A percentile compares a stretch with the other conserved stretches of the same genome.
Evolutionary conservation across 148 eudicot species (phyloP).

Genomic region (Vaccinium darrowii): DNA sequence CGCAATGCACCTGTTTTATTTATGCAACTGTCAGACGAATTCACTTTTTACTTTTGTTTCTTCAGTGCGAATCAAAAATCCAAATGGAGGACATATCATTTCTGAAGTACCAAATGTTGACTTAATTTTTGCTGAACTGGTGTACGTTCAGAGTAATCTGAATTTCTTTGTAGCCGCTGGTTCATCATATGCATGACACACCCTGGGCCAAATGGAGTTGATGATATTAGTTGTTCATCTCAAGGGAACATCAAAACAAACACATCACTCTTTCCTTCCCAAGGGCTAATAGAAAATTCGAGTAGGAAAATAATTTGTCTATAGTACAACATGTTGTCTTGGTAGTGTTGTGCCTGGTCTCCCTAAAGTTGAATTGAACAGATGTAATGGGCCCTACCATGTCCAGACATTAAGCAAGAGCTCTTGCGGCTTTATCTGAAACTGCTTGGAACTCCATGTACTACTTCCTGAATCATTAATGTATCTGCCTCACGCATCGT

Average conservation of each 20-base stretch:
- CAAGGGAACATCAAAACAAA: background rate
- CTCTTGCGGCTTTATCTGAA: background rate
- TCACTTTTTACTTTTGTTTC: background rate
- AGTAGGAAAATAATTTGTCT: too few species aligned
- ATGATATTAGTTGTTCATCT: background rate
- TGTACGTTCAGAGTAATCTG: background rate
- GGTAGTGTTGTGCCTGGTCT: background rate
- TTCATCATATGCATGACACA: background rate
- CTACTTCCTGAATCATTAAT: background rate
- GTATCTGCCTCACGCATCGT: background rate
- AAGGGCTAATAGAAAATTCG: background rate
- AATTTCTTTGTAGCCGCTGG: background rate
- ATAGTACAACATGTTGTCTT: background rate
- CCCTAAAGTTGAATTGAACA: background rate
- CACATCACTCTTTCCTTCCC: background rate
- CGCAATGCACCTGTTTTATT: background rate
- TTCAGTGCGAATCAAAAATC: background rate
- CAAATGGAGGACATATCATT: background rate
- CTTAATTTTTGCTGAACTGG: background rate
- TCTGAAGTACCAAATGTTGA: background rate
- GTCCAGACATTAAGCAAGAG: background rate
- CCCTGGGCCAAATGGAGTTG: background rate
- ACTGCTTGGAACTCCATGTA: background rate
- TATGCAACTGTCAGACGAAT: background rate
- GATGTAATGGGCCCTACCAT: background rate